Evolutionary conservation across 345 rosid species (phyloP), one percentile per base, ranked within the genome.

Genomic region (Ceriops tagal): DNA sequence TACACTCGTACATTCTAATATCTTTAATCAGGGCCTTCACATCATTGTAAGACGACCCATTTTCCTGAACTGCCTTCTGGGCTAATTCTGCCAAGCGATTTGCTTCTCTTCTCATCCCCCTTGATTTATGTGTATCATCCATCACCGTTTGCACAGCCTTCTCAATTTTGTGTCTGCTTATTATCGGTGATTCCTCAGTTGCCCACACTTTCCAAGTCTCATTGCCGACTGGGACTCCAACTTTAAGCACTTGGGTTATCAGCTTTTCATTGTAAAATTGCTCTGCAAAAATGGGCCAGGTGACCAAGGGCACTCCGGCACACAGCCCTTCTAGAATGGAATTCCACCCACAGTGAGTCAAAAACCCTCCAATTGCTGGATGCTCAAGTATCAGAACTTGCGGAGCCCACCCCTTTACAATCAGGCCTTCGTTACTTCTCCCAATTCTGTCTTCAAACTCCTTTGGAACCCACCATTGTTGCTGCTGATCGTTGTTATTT

Each of bases 331-430:
- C 76, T 5, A 82, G 71, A n/a, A 75, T 73, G 1, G 84, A 80
- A 64, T 80, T 82, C 82, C 83, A 82, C 5, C 85, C 85, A n/a
- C 85, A 81, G 22, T 77, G 87, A 16, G 87, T 79, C 63, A 75
- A 51, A 47, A 73, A 79, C 62, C 80, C 77, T 47, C 80, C 79
- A 9, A 75, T 69, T 20, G 82, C 73, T 1, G 71, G 69, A 73
- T 79, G 85, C 21, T 73, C 82, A 3, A 84, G 66, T 63, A 79
- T 79, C 59, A 73, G 30, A 51, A 73, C 55, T 55, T 68, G 81
- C 2, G 79, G 83, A 13, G 81, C 79, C 85, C 81, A 79, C 49
- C 80, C 83, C 51, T 62, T 75, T 19, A 79, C 64, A 3, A 75
- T 24, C 24, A 74, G 30, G 5, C 83, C 86, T 30, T 63, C 32